These are phyloP conservation scores for Hypholoma sublateritium DNA, from an alignment of 768 basidiomycete species.

Conservation along the genomic window DNA sequence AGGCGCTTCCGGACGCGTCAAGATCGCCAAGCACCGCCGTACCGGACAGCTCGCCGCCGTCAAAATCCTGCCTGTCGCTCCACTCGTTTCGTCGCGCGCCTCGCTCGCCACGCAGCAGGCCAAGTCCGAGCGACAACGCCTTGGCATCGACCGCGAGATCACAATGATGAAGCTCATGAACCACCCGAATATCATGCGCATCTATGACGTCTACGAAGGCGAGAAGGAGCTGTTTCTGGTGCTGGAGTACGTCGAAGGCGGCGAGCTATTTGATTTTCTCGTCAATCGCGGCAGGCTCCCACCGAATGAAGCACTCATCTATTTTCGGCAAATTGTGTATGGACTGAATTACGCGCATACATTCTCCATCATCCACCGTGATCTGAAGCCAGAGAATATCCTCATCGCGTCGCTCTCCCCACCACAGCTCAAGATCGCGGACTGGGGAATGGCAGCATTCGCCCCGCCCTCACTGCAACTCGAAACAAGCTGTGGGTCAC, in stretches of 20 bases:
- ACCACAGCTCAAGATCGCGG: conserved; percentile 91
- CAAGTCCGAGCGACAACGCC: conserved; percentile 77
- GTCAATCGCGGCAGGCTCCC: conserved; percentile 85
- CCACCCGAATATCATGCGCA: conserved; percentile 93
- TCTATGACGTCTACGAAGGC: conserved; percentile 96
- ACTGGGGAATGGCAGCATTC: conserved; percentile 99
- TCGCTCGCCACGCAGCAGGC: conserved; percentile 65
- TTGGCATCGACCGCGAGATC: conserved; percentile 92
- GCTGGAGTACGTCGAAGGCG: conserved; percentile 93
- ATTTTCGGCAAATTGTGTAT: conserved; percentile 94
- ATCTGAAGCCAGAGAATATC: conserved; percentile 97
- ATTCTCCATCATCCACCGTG: conserved; percentile 97
- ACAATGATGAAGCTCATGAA: conserved; percentile 99
- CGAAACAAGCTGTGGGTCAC: conserved; percentile 94
- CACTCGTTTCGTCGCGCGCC: conserved; percentile 70
- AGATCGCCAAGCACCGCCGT: conserved; percentile 82
- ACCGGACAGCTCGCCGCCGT: conserved; percentile 93
- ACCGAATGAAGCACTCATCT: conserved; percentile 79
- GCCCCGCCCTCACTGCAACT: conserved; percentile 82
- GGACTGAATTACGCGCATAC: conserved; percentile 96
- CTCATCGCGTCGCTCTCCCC: conserved; percentile 81
- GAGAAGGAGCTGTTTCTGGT: conserved; percentile 89
- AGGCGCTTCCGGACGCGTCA: conserved; percentile 92
- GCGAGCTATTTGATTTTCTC: conserved; percentile 95
- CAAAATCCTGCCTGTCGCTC: conserved; percentile 89